These are phyloP conservation scores for Mycena olivaceomarginata DNA, from an alignment of 768 basidiomycete species.

Conservation along the genomic window DNA sequence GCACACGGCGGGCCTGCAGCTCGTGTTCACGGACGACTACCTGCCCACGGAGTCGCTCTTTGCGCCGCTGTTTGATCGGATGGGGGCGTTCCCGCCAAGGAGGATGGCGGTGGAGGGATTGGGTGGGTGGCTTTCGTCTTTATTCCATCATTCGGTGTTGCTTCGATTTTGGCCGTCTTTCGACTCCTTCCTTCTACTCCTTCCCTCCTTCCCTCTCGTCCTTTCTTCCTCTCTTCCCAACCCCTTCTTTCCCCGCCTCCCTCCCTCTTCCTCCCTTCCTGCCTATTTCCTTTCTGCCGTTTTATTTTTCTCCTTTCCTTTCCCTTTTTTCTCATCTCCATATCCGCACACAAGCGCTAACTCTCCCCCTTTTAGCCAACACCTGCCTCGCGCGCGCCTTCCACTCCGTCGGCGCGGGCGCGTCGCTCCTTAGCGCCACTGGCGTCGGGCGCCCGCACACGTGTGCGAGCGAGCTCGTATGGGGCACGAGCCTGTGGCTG, in stretches of 20 bases:
- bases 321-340: background rate
- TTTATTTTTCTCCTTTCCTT: background rate
- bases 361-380: background rate
- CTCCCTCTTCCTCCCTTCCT: background rate
- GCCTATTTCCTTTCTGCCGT: background rate
- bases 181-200: background rate
- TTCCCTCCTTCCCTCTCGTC: background rate
- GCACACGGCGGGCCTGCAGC: slow-evolving; percentile 32
- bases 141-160: background rate
- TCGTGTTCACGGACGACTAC: slow-evolving; percentile 39
- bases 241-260: background rate
- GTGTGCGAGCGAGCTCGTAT: slow-evolving; percentile 46
- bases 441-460: slow-evolving; percentile 21
- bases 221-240: background rate
- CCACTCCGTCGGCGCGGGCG: slow-evolving; percentile 46
- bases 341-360: background rate
- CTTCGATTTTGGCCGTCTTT: background rate
- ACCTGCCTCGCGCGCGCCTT: slow-evolving; percentile 39
- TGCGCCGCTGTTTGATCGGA: slow-evolving; percentile 40
- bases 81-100: slow-evolving; percentile 34
- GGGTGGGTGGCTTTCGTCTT: slow-evolving; percentile 10
- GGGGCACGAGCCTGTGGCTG: slow-evolving; percentile 43
- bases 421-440: slow-evolving; percentile 43
- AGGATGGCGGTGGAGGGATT: slow-evolving; percentile 36
- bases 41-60: slow-evolving; percentile 36